Evolutionary conservation across 108 stramenopile genomes (phyloP), one percentile per base, ranked within the genome.

Genomic region (Nitzschia palea): DNA sequence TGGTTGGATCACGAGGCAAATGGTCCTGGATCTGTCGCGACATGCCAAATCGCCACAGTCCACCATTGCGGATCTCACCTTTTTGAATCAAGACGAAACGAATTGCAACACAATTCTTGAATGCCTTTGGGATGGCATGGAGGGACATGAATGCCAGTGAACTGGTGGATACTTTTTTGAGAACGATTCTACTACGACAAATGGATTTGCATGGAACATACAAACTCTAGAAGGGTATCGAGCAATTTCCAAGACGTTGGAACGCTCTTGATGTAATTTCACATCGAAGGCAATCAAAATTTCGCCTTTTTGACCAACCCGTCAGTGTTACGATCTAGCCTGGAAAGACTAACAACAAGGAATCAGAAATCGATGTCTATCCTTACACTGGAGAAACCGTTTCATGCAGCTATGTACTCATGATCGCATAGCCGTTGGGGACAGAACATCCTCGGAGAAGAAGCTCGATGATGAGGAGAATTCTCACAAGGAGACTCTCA

Each of bases 341-440:
- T 74, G 22, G 83, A 82, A 33, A 55, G 34, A 74, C 82, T 9
- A 64, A 73, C 44, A 75, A 72, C 6, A 65, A 84, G 67, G 91
- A 92, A 60, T 81, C 78, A 10, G 88, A 92, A 48, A 87, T 93
- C 55, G 86, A 93, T 67, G 82, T 93, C 8, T 93, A 72, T 59
- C 82, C 87, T 10, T 88, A 78, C 45, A 85, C 85, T 51, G 88
- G 91, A 18, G 88, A 89, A 71, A 84, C 55, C 66, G 76, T 23
- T 68, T 81, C 31, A 73, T 73, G 36, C 91, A 93, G 60, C 78
- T 85, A 37, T 89, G 88, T 56, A 86, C 85, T 0, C 68, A 69
- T 8, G 81, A 86, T 52, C 83, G 79, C 37, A 53, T 93, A 30
- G 91, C 83, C 3, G 69, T 93, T 23, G 91, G 91, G 9, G 88